These are phyloP conservation scores for Podospora pseudoanserina DNA, from an alignment of 495 filamentous ascomycete species.

Conservation along the genomic window DNA sequence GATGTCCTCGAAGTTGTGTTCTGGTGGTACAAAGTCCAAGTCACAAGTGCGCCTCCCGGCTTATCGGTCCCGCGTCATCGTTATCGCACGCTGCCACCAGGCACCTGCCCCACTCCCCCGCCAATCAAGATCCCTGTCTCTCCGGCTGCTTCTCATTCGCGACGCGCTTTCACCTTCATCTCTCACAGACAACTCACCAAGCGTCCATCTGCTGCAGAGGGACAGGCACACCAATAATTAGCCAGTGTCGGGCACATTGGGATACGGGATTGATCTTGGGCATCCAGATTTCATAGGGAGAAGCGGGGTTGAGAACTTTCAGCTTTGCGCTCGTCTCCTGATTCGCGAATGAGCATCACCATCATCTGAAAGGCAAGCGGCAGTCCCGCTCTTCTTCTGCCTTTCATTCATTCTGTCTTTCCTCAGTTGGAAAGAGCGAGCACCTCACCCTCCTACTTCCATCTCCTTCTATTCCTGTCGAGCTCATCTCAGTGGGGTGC, in stretches of 20 bases:
- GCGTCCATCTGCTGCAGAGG: conserved; percentile 18
- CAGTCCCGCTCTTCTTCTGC: background rate
- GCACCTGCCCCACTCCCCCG: background rate
- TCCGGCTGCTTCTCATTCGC: conserved; percentile 20
- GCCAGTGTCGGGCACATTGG: background rate
- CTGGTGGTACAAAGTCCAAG: background rate
- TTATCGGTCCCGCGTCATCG: conserved; percentile 16
- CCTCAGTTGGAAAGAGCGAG: background rate
- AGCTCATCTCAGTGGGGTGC: background rate
- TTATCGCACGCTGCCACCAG: conserved; percentile 9
- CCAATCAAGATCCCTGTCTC: conserved; percentile 16
- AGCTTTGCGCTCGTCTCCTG: background rate
- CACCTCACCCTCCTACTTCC: background rate
- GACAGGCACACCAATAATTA: conserved; percentile 31
- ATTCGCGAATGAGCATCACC: conserved; percentile 11
- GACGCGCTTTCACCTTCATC: conserved; percentile 8
- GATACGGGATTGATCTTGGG: conserved; percentile 22
- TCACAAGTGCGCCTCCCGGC: background rate
- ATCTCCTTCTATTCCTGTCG: background rate
- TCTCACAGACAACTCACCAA: conserved; percentile 26
- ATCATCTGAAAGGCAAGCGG: conserved; percentile 8
- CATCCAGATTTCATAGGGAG: conserved; percentile 10
- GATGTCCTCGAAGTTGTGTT: background rate
- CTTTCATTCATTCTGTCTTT: background rate
- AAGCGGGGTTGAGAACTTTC: conserved; percentile 16